Evolutionary conservation across 2,329 filamentous ascomycete genomes (phyloP).

Genomic region (Cordyceps cicadae): DNA sequence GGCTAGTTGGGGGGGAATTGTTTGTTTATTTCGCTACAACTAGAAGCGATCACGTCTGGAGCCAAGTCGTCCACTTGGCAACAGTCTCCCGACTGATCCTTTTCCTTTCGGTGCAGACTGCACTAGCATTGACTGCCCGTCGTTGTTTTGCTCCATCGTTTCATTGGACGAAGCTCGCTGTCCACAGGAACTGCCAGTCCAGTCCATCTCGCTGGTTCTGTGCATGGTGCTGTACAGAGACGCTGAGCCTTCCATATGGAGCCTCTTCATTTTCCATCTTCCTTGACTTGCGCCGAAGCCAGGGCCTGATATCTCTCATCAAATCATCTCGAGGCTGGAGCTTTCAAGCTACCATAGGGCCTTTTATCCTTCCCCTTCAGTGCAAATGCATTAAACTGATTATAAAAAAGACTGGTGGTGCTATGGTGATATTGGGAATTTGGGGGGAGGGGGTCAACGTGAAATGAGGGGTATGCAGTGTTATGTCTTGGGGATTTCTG

Average conservation of each 20-base stretch:
- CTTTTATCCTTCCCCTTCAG: conserved; percentile 20
- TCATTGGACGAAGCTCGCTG: background rate
- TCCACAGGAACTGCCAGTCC: background rate
- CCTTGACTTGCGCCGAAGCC: background rate
- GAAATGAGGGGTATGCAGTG: conserved; percentile 17
- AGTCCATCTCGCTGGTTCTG: background rate
- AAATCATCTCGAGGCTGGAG: conserved; percentile 41
- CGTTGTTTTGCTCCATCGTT: conserved; percentile 10
- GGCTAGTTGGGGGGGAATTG: background rate
- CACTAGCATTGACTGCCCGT: conserved; percentile 12
- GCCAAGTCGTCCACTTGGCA: conserved; percentile 7
- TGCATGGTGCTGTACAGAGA: background rate
- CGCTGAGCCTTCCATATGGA: background rate
- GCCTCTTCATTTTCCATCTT: conserved; percentile 9
- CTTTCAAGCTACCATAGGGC: conserved; percentile 58
- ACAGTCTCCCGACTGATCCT: background rate
- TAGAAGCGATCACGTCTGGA: background rate
- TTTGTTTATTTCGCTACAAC: conserved; percentile 12
- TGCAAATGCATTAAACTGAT: conserved; percentile 29
- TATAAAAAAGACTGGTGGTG: conserved; percentile 27
- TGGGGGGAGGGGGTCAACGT: conserved; percentile 9
- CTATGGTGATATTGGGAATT: conserved; percentile 23
- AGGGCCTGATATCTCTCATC: conserved; percentile 7
- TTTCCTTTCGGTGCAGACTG: background rate
- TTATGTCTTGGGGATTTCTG: conserved; percentile 6